Base-by-base conservation (phyloP, 768 basidiomycete species). In the Termitomyces sp. region DNA sequence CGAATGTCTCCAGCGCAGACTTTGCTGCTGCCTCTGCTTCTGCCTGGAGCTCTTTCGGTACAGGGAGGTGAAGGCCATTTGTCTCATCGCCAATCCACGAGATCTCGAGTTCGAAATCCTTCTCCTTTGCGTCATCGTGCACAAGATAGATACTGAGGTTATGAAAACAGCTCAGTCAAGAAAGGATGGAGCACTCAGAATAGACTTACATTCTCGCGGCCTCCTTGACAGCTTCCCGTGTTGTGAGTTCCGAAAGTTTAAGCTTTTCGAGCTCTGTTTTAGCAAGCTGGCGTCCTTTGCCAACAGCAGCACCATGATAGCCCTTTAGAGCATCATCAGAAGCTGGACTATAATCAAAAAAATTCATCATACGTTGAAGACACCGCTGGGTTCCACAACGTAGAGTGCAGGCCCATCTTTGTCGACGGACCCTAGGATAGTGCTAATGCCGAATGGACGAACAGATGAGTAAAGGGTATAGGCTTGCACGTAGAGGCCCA, bases 201-300 rank as follows among this genome's bases (percentile, higher is more conserved):
- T 27, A 44, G 16, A 76, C 91, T 62, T 68, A 98, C 96, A 99
- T 98, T 72, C 95, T 80, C 5, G 97, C 96, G 14, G 94, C 94
- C 67, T 98, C 94, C 61, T 84, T 76, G 23, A 96, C 91, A 19
- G 95, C 97, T 68, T 99, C 86, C 58, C 86, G 80, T 54, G 81
- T 82, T 2, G 90, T 82, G 51, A 98, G 71, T 61, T 91, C 89
- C 6, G 86, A 74, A 35, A 96, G 76, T 61, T 94, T 88, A 60
- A 98, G 85, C 72, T 99, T 99, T 75, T 99, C 97, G 48, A 99
- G 73, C 71, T 98, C 97, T 8, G 96, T 98, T 80, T 98, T 98
- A 19, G 97, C 97, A 59, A 98, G 78, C 67, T 97, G 94, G 55
- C 91, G 86, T n/a, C 97, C 97, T 72, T 98, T 99, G 53, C 97